Percentiles rank a stretch among this genome's conserved stretches.
Conservation (phyloP, 139 green algal species). For the Micractinium sp. region DNA sequence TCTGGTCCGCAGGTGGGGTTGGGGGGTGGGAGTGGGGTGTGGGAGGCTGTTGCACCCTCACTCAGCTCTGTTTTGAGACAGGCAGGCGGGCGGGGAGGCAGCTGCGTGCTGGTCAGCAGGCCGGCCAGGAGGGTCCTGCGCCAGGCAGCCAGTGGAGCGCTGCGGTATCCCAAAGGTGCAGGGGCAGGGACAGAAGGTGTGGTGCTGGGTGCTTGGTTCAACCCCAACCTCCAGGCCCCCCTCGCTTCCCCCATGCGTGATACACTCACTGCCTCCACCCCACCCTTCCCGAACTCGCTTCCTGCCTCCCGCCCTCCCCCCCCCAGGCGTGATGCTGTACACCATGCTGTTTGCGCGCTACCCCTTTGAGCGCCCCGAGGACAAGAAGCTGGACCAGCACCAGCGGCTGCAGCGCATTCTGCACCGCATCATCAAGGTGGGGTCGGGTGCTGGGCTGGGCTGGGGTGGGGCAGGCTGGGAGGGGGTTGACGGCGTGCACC, state of each 20-base stretch:
- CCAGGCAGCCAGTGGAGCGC: too few relatives aligned
- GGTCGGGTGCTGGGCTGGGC: background rate
- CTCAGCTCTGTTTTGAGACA: background rate
- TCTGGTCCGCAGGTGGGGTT: conserved; percentile 15
- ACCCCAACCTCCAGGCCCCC: too few relatives aligned
- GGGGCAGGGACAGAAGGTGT: too few relatives aligned
- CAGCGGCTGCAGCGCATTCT: conserved; percentile 53
- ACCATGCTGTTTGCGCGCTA: conserved; percentile 85
- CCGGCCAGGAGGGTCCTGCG: too few relatives aligned
- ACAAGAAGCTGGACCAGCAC: conserved; percentile 47
- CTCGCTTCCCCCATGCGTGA: too few relatives aligned
- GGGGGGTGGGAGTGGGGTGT: too few relatives aligned
- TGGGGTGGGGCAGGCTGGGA: background rate
- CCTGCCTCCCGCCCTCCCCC: conserved; percentile 35
- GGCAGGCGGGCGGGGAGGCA: background rate
- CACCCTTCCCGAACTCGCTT: background rate
- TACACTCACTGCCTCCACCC: background rate
- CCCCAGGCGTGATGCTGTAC: conserved; percentile 80
- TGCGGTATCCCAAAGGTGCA: too few relatives aligned
- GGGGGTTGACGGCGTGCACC: too few relatives aligned
- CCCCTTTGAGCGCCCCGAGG: conserved; percentile 64
- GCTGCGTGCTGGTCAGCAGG: background rate
- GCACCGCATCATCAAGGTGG: conserved; percentile 57
- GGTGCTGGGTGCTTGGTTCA: too few relatives aligned
- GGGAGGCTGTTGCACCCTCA: too few relatives aligned